Conservation (phyloP, 345 rosid species). For the Populus nigra region DNA sequence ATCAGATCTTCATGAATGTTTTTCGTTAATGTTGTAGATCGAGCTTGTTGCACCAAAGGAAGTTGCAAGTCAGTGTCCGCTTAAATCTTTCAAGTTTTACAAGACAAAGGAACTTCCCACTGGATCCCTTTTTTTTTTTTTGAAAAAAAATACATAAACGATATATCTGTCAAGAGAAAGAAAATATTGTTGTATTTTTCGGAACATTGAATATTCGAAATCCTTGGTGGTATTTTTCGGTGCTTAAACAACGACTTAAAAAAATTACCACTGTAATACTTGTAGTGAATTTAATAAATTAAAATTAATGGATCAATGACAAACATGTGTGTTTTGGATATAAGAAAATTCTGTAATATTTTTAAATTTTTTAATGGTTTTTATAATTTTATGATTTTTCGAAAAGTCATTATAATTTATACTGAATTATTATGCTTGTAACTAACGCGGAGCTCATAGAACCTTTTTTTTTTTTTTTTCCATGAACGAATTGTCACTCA, state of each 20-base stretch:
- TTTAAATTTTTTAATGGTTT: too few species aligned
- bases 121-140: constrained; percentile 13
- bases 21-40: constrained; percentile 24
- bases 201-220: constrained; percentile 48
- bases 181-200: too few species aligned
- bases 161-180: too few species aligned
- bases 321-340: too few species aligned
- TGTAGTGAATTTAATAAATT: not conserved
- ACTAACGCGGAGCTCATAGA: not conserved
- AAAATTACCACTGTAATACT: too few species aligned
- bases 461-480: too few species aligned
- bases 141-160: too few species aligned
- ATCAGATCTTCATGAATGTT: too few species aligned
- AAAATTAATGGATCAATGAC: too few species aligned
- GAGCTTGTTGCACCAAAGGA: constrained; percentile 49
- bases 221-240: constrained; percentile 52
- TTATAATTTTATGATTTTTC: too few species aligned
- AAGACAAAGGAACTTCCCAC: constrained; percentile 51
- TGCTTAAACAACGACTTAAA: not conserved
- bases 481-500: not conserved
- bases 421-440: not conserved
- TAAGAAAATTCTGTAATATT: too few species aligned
- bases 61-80: constrained; percentile 49
- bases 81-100: constrained; percentile 46
- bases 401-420: not conserved